Conservation (phyloP, 139 green algal genomes). For the Desmodesmus armatus region DNA sequence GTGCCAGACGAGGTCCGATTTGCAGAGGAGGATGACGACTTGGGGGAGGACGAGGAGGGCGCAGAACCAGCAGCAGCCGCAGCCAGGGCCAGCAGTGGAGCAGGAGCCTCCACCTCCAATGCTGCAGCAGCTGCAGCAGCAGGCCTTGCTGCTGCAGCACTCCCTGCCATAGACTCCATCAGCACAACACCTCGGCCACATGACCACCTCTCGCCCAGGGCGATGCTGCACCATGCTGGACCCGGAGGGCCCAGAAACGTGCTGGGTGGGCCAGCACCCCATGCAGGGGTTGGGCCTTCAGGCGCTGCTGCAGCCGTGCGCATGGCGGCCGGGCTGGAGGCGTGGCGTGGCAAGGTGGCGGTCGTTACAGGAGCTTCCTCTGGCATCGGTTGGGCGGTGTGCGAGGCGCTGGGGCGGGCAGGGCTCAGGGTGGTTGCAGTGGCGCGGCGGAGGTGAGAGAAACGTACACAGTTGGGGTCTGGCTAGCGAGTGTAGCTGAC, state of each 20-base stretch:
- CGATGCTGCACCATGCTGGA: not conserved
- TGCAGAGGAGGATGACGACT: no score
- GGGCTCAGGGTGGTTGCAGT: conserved; percentile 86
- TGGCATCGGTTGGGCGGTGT: conserved; percentile 80
- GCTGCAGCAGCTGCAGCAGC: conserved; percentile 38
- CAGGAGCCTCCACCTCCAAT: not conserved
- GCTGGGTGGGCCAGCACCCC: no score
- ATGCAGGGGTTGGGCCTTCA: not conserved
- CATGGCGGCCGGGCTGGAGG: conserved; percentile 50
- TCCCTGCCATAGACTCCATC: conserved; percentile 7
- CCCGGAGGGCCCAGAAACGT: no score
- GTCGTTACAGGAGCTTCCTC: conserved; percentile 81
- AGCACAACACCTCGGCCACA: not conserved
- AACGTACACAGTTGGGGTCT: not conserved
- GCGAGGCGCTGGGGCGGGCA: conserved; percentile 64
- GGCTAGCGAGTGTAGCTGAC: no score
- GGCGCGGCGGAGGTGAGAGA: conserved; percentile 73
- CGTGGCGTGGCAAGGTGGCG: conserved; percentile 76
- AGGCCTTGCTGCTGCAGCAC: conserved; percentile 25
- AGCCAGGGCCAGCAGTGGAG: not conserved
- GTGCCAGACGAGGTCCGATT: conserved; percentile 67
- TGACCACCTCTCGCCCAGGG: not conserved
- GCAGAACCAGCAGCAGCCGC: not conserved
- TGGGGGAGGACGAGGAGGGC: not conserved
- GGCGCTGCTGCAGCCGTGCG: conserved; percentile 3